phyloP scores from a whole-genome alignment of 768 basidiomycete species.

The Rhodotorula taiwanensis region DNA sequence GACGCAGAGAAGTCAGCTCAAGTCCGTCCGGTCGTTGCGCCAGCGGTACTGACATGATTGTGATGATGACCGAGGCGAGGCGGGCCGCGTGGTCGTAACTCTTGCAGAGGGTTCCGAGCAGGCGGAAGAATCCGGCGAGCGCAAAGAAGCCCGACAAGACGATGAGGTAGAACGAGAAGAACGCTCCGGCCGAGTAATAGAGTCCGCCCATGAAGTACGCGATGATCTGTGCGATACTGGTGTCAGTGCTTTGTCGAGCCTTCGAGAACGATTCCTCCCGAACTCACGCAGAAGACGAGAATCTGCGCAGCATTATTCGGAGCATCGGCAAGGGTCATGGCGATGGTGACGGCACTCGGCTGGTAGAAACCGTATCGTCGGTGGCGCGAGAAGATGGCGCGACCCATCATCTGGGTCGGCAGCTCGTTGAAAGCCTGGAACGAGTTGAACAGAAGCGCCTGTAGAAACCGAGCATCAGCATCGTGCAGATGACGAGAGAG shows the following conservation, averaged over 20 bases:
- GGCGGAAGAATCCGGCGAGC: constrained; percentile 81
- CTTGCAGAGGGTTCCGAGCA: constrained; percentile 53
- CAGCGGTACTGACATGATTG: constrained; percentile 59
- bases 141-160: constrained; percentile 54
- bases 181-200: constrained; percentile 45
- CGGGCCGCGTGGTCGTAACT: constrained; percentile 57
- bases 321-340: constrained; percentile 46
- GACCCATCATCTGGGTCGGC: constrained; percentile 64
- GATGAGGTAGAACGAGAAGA: constrained; percentile 58
- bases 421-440: constrained; percentile 55
- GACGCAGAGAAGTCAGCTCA: no score
- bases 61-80: constrained; percentile 62
- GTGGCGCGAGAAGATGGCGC: constrained; percentile 55
- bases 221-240: constrained; percentile 43
- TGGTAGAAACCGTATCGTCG: constrained; percentile 48
- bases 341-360: constrained; percentile 46
- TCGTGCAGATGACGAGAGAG: no score
- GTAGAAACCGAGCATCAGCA: constrained; percentile 12
- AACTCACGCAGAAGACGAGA: constrained; percentile 41
- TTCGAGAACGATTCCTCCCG: constrained; percentile 37
- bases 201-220: constrained; percentile 49
- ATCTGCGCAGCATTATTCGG: constrained; percentile 42
- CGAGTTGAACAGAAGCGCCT: constrained; percentile 44
- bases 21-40: no score
- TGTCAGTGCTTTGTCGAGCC: constrained; percentile 22